phyloP scores from a whole-genome alignment of 148 eudicot genomes.

The Beta vulgaris region DNA sequence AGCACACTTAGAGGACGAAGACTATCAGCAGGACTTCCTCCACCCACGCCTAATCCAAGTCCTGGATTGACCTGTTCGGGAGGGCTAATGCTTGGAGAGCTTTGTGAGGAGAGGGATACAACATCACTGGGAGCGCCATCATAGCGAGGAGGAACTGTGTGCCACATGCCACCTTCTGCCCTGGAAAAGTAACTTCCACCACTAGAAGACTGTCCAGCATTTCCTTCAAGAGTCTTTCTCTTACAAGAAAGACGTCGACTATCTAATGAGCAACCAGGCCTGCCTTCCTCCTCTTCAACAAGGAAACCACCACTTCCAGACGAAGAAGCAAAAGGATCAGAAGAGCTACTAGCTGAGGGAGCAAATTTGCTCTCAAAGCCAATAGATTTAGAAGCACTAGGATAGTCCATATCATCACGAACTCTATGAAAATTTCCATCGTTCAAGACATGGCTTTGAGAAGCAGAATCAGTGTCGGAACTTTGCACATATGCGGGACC shows the following conservation, averaged over 20 bases:
- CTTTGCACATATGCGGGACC: constrained; percentile 34
- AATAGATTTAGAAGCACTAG: constrained; percentile 32
- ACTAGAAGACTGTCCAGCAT: constrained; percentile 70
- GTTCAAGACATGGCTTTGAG: constrained; percentile 45
- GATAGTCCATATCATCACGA: constrained; percentile 40
- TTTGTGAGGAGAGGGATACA: constrained; percentile 38
- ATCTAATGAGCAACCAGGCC: constrained; percentile 52
- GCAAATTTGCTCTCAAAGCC: constrained; percentile 32
- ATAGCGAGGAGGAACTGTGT: constrained; percentile 37
- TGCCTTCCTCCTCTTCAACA: constrained; percentile 49
- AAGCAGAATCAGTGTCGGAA: constrained; percentile 33
- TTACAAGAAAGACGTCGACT: constrained; percentile 68
- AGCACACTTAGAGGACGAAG: constrained; percentile 33
- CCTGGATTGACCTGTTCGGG: constrained; percentile 48
- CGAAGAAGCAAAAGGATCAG: constrained; percentile 48
- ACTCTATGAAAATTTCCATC: constrained; percentile 34
- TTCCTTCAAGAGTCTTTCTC: constrained; percentile 71
- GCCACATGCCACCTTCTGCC: constrained; percentile 47
- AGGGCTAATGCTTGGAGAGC: constrained; percentile 16
- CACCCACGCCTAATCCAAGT: constrained; percentile 48
- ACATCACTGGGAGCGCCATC: constrained; percentile 29
- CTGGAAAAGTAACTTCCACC: constrained; percentile 49
- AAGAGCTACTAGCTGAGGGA: constrained; percentile 41
- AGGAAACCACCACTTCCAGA: constrained; percentile 46
- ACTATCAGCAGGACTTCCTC: constrained; percentile 39